Evolutionary conservation across 2,329 filamentous ascomycete genomes (phyloP).

Genomic region (Aspergillus ustus): DNA sequence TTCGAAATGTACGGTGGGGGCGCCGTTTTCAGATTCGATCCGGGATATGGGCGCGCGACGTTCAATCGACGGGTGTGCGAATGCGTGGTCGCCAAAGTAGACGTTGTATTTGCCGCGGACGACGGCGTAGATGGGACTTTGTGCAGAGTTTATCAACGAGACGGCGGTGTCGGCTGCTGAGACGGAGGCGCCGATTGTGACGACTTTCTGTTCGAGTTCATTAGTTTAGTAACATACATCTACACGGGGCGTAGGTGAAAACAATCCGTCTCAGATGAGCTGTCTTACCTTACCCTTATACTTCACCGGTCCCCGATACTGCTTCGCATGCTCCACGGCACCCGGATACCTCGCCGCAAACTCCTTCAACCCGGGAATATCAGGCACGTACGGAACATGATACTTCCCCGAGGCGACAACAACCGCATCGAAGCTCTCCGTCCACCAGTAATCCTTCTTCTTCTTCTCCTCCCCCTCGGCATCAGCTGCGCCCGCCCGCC

Average conservation of each 20-base stretch:
- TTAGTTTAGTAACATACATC: background rate
- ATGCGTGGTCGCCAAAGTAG: slow-evolving; percentile 65
- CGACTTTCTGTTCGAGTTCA: slow-evolving; percentile 52
- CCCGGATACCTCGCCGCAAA: slow-evolving; percentile 45
- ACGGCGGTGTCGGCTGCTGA: slow-evolving; percentile 67
- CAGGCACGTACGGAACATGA: slow-evolving; percentile 58
- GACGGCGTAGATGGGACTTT: slow-evolving; percentile 58
- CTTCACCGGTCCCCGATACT: slow-evolving; percentile 42
- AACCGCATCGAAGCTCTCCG: slow-evolving; percentile 65
- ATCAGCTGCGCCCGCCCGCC: slow-evolving; percentile 37
- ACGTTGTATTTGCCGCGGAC: slow-evolving; percentile 57
- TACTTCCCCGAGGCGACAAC: slow-evolving; percentile 66
- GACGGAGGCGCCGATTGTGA: slow-evolving; percentile 68
- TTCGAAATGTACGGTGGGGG: slow-evolving; percentile 57
- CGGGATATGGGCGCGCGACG: slow-evolving; percentile 34
- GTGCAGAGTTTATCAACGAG: slow-evolving; percentile 53
- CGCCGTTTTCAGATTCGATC: slow-evolving; percentile 48
- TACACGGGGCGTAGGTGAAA: too few relatives aligned
- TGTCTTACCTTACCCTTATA: slow-evolving; percentile 43
- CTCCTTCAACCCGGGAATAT: slow-evolving; percentile 48
- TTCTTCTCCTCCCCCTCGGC: slow-evolving; percentile 20
- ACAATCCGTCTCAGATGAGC: too few relatives aligned
- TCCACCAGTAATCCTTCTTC: slow-evolving; percentile 63
- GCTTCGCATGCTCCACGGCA: slow-evolving; percentile 48
- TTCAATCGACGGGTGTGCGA: slow-evolving; percentile 58